Evolutionary conservation across 2,329 filamentous ascomycete genomes (phyloP).

Genomic region (Blastomyces gilchristii): DNA sequence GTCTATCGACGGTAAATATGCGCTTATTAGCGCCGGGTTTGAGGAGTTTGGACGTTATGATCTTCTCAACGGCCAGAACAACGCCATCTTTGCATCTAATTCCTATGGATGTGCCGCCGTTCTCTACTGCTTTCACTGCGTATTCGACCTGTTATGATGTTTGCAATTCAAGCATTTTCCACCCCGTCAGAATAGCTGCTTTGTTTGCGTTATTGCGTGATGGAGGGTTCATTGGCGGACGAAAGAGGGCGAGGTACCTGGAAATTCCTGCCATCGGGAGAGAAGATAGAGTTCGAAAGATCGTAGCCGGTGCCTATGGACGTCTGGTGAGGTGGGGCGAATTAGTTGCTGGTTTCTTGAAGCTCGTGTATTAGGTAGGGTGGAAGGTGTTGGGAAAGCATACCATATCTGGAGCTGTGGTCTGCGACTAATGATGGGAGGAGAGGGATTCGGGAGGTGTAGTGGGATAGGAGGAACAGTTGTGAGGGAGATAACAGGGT

Average conservation of each 20-base stretch:
- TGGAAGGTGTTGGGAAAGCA: neutral
- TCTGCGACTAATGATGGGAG: neutral
- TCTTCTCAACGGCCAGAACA: conserved; percentile 92
- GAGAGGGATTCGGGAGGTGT: neutral
- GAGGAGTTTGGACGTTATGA: conserved; percentile 87
- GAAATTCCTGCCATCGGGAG: conserved; percentile 96
- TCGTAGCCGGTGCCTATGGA: conserved; percentile 99
- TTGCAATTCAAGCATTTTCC: neutral
- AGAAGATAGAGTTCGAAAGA: conserved; percentile 99
- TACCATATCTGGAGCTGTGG: conserved; percentile 7
- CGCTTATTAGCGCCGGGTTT: conserved; percentile 94
- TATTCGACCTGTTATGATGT: conserved; percentile 60
- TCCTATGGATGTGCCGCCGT: conserved; percentile 88
- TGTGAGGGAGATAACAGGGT: neutral
- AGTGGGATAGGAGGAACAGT: neutral
- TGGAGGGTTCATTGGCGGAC: neutral
- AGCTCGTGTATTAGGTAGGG: conserved; percentile 8
- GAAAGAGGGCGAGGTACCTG: conserved; percentile 49
- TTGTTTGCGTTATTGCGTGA: neutral
- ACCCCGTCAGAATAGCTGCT: conserved; percentile 13
- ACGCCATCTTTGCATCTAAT: conserved; percentile 97
- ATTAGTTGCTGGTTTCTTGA: conserved; percentile 11
- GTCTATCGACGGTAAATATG: conserved; percentile 87
- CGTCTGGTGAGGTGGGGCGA: conserved; percentile 51
- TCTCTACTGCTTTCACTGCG: conserved; percentile 96